Evolutionary conservation across 2,329 filamentous ascomycete genomes (phyloP), one percentile per base, ranked within the genome.

Genomic region (Fonsecaea nubica): DNA sequence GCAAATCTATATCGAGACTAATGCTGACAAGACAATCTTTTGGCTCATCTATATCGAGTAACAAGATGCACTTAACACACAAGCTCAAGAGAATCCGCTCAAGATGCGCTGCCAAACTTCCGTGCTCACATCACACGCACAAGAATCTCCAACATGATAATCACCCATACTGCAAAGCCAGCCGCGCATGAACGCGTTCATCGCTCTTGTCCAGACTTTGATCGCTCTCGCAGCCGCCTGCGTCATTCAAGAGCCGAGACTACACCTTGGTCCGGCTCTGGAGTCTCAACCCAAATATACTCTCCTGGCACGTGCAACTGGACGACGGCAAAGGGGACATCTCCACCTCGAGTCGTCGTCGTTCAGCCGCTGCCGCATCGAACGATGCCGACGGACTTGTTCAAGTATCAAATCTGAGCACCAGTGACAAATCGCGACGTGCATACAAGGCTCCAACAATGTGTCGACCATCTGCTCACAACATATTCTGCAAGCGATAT

Each of bases 391-490:
- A 2, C 64, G 67, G 30, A 55, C 59, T n/a, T 45, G 48, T 4
- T 60, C 48, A 2, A 62, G 67, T 15, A 68, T 42, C 33, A 73
- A 25, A 25, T 69, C 61, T 13, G 65, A 65, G 42, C 72, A 73
- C 70, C 70, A 73, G 12, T 66, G 69, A 56, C 72, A 73, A 30
- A 72, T 69, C 4, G 64, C 66, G 21, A 70, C 58, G 60, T 73
- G 72, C 69, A 70, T 71, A 58, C 72, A 73, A 13, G 72, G 72
- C 53, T 69, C 63, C 32, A 69, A 52, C 4, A 73, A 58, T 13
- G 69, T 70, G 42, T 73, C 71, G 10, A 72, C 63, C 42, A 64
- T 69, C 53, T 73, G 72, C 58, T 73, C 72, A 30, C 50, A 58
- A 53, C 72, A 73, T 45, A 73, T 69, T 57, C 64, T 61, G 48